Base-by-base conservation (phyloP, 2,329 filamentous ascomycete species). In the Colletotrichum falcatum region DNA sequence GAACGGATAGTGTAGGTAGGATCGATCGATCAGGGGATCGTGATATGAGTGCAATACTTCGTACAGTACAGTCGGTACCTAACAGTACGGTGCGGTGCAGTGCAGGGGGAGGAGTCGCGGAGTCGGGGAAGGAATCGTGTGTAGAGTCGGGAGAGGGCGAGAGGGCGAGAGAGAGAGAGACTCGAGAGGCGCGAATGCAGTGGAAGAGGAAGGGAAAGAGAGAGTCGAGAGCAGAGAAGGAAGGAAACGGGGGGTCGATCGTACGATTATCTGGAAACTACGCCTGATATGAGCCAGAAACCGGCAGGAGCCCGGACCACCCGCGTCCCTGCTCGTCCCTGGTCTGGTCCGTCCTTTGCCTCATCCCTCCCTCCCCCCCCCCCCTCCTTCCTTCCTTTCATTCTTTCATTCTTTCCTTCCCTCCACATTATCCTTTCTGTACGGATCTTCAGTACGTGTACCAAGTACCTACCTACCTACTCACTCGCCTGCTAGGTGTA, bases 251-350 rank as follows among this genome's bases (percentile, higher is more conserved):
- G 66, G 70, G 64, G 61, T 11, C 30, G 23, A 73, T 73, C 72
- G 72, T 73, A 73, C 70, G 72, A 73, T 73, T 67, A 70, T 67
- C 55, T 65, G 65, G 64, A 70, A 70, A 67, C 64, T 48, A 53
- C 64, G 66, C 58, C 67, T 70, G 64, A 70, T 67, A 70, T 70
- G 67, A 55, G 64, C 58, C 56, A 70, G 67, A 61, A 39, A 51
- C 44, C 30, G 26, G 44, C 59, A 51, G 16, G 59, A 61, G 59
- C 59, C 59, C 60, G 53, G 60, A 62, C 60, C 48, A 62, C 60
- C 48, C n/a, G 48, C 56, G 66, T 67, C 67, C 67, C 44, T 70
- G 63, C 63, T 55, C 42, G 42, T 37, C 11, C 42, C 42, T 44
- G 42, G 18, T n/a, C 42, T 46, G 20, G 18, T 37, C 26, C 26